Percentiles rank a stretch among this genome's conserved stretches.
Conservation (phyloP, 2,329 filamentous ascomycete species). For the Chrysosporium keratinophilum region DNA sequence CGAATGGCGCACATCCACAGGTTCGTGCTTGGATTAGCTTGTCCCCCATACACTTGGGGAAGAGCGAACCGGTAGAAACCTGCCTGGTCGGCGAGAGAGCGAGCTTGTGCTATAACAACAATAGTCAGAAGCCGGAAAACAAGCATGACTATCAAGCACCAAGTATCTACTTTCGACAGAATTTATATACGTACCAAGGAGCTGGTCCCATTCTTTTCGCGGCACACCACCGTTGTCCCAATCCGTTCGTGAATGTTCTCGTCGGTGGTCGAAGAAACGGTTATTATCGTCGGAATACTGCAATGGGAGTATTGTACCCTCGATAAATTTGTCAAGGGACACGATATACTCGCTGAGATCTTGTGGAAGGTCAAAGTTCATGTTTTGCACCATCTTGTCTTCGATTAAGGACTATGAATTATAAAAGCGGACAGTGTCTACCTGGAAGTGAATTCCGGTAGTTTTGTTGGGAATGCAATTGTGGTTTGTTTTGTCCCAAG, state of each 20-base stretch:
- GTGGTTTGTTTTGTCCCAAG: too few species aligned
- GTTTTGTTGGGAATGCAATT: too few species aligned
- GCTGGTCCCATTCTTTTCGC: slow-evolving; percentile 48
- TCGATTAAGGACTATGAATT: background rate
- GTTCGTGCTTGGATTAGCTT: slow-evolving; percentile 42
- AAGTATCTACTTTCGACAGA: background rate
- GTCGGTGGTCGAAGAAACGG: slow-evolving; percentile 56
- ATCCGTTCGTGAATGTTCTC: slow-evolving; percentile 52
- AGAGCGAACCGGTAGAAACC: slow-evolving; percentile 52
- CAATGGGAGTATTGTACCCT: slow-evolving; percentile 43
- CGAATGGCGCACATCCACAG: slow-evolving; percentile 55
- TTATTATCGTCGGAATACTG: slow-evolving; percentile 49
- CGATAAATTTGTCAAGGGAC: slow-evolving; percentile 49
- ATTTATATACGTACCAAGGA: slow-evolving; percentile 30
- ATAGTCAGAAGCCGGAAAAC: background rate
- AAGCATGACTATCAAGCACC: background rate
- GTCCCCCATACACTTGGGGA: slow-evolving; percentile 47
- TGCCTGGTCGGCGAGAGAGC: slow-evolving; percentile 46
- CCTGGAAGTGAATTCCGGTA: background rate
- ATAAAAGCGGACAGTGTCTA: background rate
- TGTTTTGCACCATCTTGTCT: slow-evolving; percentile 20
- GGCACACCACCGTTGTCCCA: slow-evolving; percentile 51
- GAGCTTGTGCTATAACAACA: slow-evolving; percentile 31
- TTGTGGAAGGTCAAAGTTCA: slow-evolving; percentile 48
- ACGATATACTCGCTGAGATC: slow-evolving; percentile 41